Conservation (phyloP, 1,284 basidiomycete genomes). For the Moesziomyces sp. region DNA sequence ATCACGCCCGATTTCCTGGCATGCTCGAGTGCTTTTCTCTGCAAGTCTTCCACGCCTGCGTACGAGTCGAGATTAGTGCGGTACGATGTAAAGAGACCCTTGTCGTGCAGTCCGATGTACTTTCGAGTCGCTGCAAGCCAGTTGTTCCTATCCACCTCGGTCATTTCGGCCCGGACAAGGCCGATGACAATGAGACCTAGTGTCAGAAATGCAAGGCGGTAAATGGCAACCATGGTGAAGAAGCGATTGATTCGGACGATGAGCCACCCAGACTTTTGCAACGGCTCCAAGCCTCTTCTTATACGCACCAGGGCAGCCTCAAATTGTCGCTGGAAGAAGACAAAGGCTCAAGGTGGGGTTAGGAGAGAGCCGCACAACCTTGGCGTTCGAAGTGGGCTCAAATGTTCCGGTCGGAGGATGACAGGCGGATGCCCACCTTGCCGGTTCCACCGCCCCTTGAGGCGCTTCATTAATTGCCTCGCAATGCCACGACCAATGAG, state of each 20-base stretch:
- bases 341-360: no score
- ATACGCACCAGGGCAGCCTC: not conserved
- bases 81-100: not conserved
- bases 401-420: no score
- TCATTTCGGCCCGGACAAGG: not conserved
- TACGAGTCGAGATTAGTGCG: slow-evolving; percentile 9
- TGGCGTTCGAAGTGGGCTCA: no score
- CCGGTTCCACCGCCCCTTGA: no score
- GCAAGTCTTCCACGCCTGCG: not conserved
- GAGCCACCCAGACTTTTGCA: no score
- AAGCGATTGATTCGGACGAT: not conserved
- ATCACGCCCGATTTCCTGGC: slow-evolving; percentile 1
- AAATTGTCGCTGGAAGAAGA: no score
- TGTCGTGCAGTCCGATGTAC: not conserved
- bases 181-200: not conserved
- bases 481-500: no score
- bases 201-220: not conserved
- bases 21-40: slow-evolving; percentile 1
- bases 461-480: no score
- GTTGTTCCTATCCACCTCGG: not conserved
- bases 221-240: not conserved
- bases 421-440: no score
- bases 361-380: no score
- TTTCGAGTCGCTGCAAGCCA: slow-evolving; percentile 10
- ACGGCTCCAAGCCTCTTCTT: not conserved